Percentiles rank a stretch among this genome's conserved stretches.
These are phyloP conservation scores for Pythium chondricola DNA, from an alignment of 352 stramenopile genomes.

Conservation along the genomic window DNA sequence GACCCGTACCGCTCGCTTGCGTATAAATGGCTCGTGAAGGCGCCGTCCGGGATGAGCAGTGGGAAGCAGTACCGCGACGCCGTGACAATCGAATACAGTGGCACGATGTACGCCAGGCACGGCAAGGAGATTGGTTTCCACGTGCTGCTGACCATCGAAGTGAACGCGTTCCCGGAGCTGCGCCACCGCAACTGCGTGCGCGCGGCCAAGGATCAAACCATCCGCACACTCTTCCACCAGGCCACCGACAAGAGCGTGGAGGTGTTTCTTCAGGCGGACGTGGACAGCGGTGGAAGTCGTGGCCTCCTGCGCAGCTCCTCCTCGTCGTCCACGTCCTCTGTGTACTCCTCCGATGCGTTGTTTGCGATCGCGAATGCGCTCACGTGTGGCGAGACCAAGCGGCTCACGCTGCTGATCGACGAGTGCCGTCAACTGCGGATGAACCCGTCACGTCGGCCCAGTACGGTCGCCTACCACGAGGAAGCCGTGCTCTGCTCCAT, in stretches of 20 bases:
- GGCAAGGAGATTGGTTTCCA: conserved; percentile 37
- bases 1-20: conserved; percentile 11
- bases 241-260: conserved; percentile 1
- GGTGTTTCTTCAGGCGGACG: conserved; percentile 1
- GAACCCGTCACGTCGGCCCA: background rate
- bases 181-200: background rate
- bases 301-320: background rate
- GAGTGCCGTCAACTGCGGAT: conserved; percentile 20
- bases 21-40: conserved; percentile 16
- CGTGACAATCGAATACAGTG: conserved; percentile 36
- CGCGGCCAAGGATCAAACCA: conserved; percentile 11
- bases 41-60: conserved; percentile 22
- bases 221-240: conserved; percentile 7
- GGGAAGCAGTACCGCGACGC: conserved; percentile 27
- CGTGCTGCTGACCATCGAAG: conserved; percentile 33
- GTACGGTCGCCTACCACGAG: conserved; percentile 9
- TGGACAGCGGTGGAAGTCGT: background rate
- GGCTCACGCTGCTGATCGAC: conserved; percentile 7
- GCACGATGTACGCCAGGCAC: conserved; percentile 23
- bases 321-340: background rate
- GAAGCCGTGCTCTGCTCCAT: conserved; percentile 20
- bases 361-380: conserved; percentile 1
- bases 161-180: conserved; percentile 6
- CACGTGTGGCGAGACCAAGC: conserved; percentile 8
- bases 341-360: conserved; percentile 2